These are phyloP conservation scores for Cryptococcus deneoformans DNA, from an alignment of 1,284 basidiomycete species.

Conservation along the genomic window DNA sequence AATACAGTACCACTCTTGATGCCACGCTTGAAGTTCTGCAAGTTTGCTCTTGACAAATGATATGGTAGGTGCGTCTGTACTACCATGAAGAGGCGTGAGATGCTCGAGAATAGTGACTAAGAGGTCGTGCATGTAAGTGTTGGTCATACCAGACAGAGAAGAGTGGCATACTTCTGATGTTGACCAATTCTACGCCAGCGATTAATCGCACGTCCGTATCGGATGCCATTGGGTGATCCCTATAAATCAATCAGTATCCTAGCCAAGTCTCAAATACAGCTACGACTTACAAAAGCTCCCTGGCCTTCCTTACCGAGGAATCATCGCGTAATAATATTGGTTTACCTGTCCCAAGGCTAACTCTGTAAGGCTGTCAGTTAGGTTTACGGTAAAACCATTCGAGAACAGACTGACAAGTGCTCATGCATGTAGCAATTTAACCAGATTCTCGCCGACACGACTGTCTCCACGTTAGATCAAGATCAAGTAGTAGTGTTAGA, in stretches of 20 bases:
- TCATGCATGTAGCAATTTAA: slow-evolving; percentile 69
- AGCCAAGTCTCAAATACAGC: no score
- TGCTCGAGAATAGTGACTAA: slow-evolving; percentile 69
- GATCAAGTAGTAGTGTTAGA: background rate
- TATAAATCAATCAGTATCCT: slow-evolving; percentile 4
- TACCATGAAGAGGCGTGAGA: slow-evolving; percentile 76
- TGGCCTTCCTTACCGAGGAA: slow-evolving; percentile 76
- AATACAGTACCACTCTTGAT: slow-evolving; percentile 75
- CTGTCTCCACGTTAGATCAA: slow-evolving; percentile 47
- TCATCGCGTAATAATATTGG: slow-evolving; percentile 87
- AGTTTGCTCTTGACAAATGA: slow-evolving; percentile 82
- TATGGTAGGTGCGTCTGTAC: slow-evolving; percentile 78
- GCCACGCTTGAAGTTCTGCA: slow-evolving; percentile 69
- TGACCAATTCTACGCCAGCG: slow-evolving; percentile 82
- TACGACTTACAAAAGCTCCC: slow-evolving; percentile 59
- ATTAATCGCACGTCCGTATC: slow-evolving; percentile 84
- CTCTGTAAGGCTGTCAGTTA: slow-evolving; percentile 53
- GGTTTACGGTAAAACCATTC: background rate
- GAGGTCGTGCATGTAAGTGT: background rate
- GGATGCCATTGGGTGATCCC: slow-evolving; percentile 73
- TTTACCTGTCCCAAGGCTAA: slow-evolving; percentile 84
- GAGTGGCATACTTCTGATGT: slow-evolving; percentile 53
- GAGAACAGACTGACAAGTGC: slow-evolving; percentile 32
- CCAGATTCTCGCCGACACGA: slow-evolving; percentile 90
- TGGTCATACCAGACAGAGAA: background rate